A percentile compares a stretch with the other conserved stretches of the same genome.
Conservation (phyloP, 345 rosid genomes). For the Streptanthus diversifolius region DNA sequence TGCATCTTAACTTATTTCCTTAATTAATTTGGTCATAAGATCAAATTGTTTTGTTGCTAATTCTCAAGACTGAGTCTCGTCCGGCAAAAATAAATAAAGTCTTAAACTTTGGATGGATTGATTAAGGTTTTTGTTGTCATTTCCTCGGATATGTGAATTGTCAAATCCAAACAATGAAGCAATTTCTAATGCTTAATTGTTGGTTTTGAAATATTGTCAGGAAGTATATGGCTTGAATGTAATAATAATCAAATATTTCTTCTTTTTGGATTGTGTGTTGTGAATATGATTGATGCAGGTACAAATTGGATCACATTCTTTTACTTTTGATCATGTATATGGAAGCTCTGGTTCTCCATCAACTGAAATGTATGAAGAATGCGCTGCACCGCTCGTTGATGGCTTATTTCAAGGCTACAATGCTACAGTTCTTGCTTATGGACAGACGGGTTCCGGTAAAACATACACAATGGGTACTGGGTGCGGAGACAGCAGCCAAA, state of each 20-base stretch:
- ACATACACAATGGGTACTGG: constrained; percentile 99
- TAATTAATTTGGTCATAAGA: constrained; percentile 8
- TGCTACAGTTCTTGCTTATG: constrained; percentile 98
- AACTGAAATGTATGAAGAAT: constrained; percentile 85
- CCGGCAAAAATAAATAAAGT: neutral
- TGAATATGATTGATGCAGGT: constrained; percentile 50
- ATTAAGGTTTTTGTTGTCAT: neutral
- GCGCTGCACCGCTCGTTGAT: constrained; percentile 79
- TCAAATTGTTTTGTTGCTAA: neutral
- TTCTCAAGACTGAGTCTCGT: constrained; percentile 1
- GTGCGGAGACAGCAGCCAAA: constrained; percentile 69
- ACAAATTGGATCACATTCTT: constrained; percentile 92
- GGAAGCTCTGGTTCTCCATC: constrained; percentile 84
- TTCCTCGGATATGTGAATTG: neutral
- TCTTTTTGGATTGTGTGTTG: neutral
- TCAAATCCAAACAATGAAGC: neutral
- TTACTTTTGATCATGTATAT: constrained; percentile 96
- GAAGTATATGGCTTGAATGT: neutral
- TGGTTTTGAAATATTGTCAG: neutral
- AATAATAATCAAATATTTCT: neutral
- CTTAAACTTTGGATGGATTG: neutral
- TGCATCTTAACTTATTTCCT: neutral
- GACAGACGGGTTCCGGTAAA: constrained; percentile 99
- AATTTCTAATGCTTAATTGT: neutral
- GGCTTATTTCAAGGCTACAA: constrained; percentile 99